phyloP scores from a whole-genome alignment of 768 basidiomycete genomes.

The Boletus speciosus region DNA sequence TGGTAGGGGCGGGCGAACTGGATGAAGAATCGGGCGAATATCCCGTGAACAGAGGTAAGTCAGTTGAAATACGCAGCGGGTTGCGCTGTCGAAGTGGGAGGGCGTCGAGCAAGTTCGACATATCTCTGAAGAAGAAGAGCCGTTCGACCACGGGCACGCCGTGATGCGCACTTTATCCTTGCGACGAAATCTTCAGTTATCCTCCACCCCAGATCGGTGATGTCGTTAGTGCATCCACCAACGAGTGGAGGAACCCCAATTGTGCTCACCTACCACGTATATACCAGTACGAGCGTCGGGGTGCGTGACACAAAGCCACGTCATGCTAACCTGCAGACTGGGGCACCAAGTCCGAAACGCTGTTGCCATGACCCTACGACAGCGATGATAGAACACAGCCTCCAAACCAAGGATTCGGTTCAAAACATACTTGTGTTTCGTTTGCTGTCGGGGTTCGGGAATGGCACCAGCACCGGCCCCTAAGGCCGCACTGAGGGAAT shows the following conservation, averaged over 20 bases:
- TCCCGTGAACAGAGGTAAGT: constrained; percentile 34
- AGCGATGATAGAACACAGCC: not conserved
- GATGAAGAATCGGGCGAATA: constrained; percentile 33
- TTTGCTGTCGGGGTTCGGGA: not conserved
- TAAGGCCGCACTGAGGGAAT: not conserved
- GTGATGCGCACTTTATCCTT: constrained; percentile 8
- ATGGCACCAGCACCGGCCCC: not conserved
- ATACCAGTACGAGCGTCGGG: not conserved
- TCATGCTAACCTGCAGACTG: not conserved
- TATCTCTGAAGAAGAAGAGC: not conserved
- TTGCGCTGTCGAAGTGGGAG: constrained; percentile 10
- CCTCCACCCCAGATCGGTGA: not conserved
- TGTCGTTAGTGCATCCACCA: constrained; percentile 11
- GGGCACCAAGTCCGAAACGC: not conserved
- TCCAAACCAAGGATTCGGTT: not conserved
- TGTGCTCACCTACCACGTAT: not conserved
- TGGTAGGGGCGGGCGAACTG: constrained; percentile 16
- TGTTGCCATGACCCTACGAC: not conserved
- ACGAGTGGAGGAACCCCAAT: not conserved
- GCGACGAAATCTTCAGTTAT: constrained; percentile 1
- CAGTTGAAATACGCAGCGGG: constrained; percentile 31
- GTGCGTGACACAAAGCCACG: constrained; percentile 1
- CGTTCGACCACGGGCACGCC: not conserved
- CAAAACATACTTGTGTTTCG: not conserved
- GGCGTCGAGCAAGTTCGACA: constrained; percentile 4